Conservation (phyloP, 2,329 filamentous ascomycete species). For the Fusarium nygamai region DNA sequence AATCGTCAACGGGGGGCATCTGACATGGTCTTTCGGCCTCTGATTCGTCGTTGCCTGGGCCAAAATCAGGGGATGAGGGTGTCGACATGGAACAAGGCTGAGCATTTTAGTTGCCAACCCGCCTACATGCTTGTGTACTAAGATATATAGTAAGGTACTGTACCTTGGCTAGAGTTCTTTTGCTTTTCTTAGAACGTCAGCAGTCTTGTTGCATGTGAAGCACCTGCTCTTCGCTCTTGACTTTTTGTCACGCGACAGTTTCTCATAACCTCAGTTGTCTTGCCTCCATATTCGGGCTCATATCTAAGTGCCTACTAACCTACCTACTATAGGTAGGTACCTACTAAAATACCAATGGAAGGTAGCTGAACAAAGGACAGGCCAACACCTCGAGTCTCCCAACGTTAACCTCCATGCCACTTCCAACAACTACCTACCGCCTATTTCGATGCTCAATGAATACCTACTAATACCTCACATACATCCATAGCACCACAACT, state of each 20-base stretch:
- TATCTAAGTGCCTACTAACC: background rate
- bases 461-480: background rate
- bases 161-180: background rate
- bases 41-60: conserved; percentile 22
- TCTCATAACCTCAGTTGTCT: background rate
- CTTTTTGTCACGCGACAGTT: background rate
- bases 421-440: background rate
- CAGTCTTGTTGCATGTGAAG: conserved; percentile 13
- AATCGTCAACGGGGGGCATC: conserved; percentile 10
- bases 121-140: background rate
- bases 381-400: background rate
- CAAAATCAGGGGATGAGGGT: conserved; percentile 5
- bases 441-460: background rate
- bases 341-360: background rate
- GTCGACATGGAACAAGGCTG: conserved; percentile 19
- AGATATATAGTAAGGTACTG: background rate
- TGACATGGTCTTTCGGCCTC: conserved; percentile 23
- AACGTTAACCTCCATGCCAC: background rate
- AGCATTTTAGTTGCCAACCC: background rate
- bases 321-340: background rate
- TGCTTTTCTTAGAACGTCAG: background rate
- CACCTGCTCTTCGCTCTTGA: background rate
- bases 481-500: background rate
- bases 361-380: background rate
- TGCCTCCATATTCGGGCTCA: background rate